These are phyloP conservation scores for Ceraceosorus guamensis DNA, from an alignment of 1,284 basidiomycete species.

Conservation along the genomic window DNA sequence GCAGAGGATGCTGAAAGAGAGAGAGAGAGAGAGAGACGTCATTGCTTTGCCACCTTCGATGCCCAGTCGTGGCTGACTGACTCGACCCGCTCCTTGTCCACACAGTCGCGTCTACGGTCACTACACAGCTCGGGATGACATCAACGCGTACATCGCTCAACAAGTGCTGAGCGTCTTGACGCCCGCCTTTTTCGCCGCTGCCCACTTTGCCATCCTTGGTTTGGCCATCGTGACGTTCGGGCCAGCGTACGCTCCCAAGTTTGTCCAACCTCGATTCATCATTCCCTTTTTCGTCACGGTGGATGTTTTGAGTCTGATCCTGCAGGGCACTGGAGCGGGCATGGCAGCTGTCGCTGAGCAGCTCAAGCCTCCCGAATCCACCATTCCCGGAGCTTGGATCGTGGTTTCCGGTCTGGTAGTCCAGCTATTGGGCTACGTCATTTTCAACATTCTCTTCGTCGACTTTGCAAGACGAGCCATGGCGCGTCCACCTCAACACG, in stretches of 20 bases:
- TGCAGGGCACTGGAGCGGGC: slow-evolving; percentile 24
- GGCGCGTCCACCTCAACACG: not conserved
- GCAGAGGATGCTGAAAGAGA: no score
- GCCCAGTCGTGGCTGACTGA: no score
- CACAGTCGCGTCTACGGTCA: slow-evolving; percentile 19
- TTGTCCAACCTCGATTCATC: slow-evolving; percentile 14
- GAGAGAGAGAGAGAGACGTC: no score
- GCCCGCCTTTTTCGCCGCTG: slow-evolving; percentile 26
- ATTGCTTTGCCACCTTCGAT: no score
- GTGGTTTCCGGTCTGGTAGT: slow-evolving; percentile 22
- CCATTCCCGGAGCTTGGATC: slow-evolving; percentile 15
- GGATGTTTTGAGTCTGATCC: slow-evolving; percentile 19
- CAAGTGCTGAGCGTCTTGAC: slow-evolving; percentile 25
- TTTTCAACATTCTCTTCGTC: slow-evolving; percentile 18
- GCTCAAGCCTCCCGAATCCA: not conserved
- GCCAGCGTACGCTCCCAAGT: slow-evolving; percentile 5
- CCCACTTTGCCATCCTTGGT: slow-evolving; percentile 21
- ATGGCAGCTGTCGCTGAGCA: slow-evolving; percentile 19
- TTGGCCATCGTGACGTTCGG: slow-evolving; percentile 17
- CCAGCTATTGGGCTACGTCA: slow-evolving; percentile 15
- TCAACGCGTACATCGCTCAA: slow-evolving; percentile 24
- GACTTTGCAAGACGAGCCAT: slow-evolving; percentile 9
- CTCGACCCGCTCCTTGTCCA: not conserved
- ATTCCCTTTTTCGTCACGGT: slow-evolving; percentile 27
- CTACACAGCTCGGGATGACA: slow-evolving; percentile 1